A percentile compares a stretch with the other conserved stretches of the same genome.
Evolutionary conservation across 495 filamentous ascomycete species (phyloP).

Genomic region (Penicillium dipodomyicola): DNA sequence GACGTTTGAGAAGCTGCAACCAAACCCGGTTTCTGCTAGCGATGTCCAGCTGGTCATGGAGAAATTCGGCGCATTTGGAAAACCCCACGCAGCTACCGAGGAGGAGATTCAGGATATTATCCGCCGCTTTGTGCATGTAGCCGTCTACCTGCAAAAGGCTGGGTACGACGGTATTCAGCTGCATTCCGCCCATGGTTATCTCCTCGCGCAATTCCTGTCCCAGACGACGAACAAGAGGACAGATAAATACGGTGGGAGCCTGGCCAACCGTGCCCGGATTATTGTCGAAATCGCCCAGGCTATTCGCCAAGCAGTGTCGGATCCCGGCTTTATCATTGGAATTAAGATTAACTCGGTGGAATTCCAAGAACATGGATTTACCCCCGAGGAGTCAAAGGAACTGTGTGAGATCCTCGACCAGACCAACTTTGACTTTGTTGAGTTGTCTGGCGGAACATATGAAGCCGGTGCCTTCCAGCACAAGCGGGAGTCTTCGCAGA

Average conservation of each 20-base stretch:
- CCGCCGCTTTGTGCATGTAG: slow-evolving; percentile 53
- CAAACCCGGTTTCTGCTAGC: slow-evolving; percentile 57
- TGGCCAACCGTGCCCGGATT: slow-evolving; percentile 52
- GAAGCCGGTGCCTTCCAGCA: slow-evolving; percentile 53
- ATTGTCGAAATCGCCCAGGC: slow-evolving; percentile 45
- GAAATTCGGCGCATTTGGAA: slow-evolving; percentile 45
- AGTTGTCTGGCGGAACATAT: slow-evolving; percentile 64
- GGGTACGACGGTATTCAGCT: slow-evolving; percentile 60
- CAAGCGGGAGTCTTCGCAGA: slow-evolving; percentile 51
- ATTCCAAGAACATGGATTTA: slow-evolving; percentile 60
- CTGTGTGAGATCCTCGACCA: slow-evolving; percentile 57
- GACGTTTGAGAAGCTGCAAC: slow-evolving; percentile 44
- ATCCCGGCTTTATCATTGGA: slow-evolving; percentile 51
- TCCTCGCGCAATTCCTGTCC: slow-evolving; percentile 63
- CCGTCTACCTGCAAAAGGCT: slow-evolving; percentile 55
- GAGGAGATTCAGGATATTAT: slow-evolving; percentile 51
- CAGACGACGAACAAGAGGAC: slow-evolving; percentile 54
- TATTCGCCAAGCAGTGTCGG: slow-evolving; percentile 28
- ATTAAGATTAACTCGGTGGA: slow-evolving; percentile 71
- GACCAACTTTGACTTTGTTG: slow-evolving; percentile 58
- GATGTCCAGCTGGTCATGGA: slow-evolving; percentile 54
- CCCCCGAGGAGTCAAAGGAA: slow-evolving; percentile 52
- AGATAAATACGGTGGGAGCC: slow-evolving; percentile 57
- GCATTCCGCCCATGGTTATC: slow-evolving; percentile 60
- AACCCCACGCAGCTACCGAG: slow-evolving; percentile 47